Evolutionary conservation across 352 stramenopile genomes (phyloP), one percentile per base, ranked within the genome.

Genomic region (Pythium sukuiense): DNA sequence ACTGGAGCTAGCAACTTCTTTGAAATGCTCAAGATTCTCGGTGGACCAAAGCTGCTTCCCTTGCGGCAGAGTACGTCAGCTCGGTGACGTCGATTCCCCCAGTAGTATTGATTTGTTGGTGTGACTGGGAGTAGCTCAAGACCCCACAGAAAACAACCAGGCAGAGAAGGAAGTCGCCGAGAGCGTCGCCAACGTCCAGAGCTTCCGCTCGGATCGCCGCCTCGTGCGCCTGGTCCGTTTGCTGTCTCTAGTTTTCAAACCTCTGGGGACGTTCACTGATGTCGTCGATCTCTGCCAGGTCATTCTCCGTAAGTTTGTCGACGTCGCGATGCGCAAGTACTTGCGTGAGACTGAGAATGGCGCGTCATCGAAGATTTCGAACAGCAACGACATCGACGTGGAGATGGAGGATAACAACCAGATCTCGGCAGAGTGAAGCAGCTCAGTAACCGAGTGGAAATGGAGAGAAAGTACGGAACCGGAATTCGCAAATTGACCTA

Each of bases 171-270:
- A 91, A 41, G 76, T 83, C 49, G 71, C 73, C 1, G 79, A 91
- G 53, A 89, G 80, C 41, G 83, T 86, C 39, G 76, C 64, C 18
- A 89, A 91, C 49, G 81, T 88, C 30, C 83, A 94, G 71, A 95
- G 86, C 50, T 95, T 95, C 54, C 84, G 85, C 18, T 91, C 84
- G 9, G 86, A 95, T 53, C 79, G 86, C 18, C 84, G 86, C 9
- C 76, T 95, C 24, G 61, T 91, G 61, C 84, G 86, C 20, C 63
- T 95, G 43, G 82, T 89, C 73, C 16, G 74, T 68, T 6, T 2
- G 9, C 12, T 32, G 30, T 3, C 4, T 14, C 3, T 12, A 37
- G 48, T 26, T 37, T 7, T 24, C 20, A 24, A 24, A 24, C 20
- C 20, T 24, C 20, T 24, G 20, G 20, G 20, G 48, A 20, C 14